Evolutionary conservation across 2,329 filamentous ascomycete genomes (phyloP).

Genomic region (Dactylonectria estremocensis): DNA sequence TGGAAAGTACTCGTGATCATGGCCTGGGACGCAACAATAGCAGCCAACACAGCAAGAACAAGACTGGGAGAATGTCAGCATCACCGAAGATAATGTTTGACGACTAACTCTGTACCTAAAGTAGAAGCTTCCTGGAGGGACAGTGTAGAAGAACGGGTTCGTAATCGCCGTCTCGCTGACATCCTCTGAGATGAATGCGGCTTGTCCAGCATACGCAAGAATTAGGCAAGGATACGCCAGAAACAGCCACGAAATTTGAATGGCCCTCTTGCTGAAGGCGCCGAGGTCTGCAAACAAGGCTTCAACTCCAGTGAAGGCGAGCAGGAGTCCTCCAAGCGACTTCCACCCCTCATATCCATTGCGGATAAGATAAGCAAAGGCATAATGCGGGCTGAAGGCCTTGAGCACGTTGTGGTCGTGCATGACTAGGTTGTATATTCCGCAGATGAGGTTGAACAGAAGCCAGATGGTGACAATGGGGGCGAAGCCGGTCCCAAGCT

Average conservation of each 20-base stretch:
- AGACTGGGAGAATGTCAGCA: constrained; percentile 63
- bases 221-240: constrained; percentile 77
- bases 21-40: constrained; percentile 82
- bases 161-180: constrained; percentile 59
- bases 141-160: constrained; percentile 81
- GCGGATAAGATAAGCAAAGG: constrained; percentile 70
- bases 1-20: constrained; percentile 84
- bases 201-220: constrained; percentile 78
- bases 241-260: constrained; percentile 81
- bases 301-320: constrained; percentile 84
- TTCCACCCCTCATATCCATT: constrained; percentile 73
- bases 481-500: constrained; percentile 73
- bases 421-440: constrained; percentile 72
- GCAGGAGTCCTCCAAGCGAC: constrained; percentile 76
- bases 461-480: constrained; percentile 79
- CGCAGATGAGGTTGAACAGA: constrained; percentile 71
- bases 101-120: background rate
- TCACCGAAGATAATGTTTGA: fast-evolving
- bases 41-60: constrained; percentile 77
- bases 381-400: constrained; percentile 71
- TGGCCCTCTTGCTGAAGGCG: constrained; percentile 77
- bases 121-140: constrained; percentile 77
- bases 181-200: constrained; percentile 75
- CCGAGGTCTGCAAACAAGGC: constrained; percentile 83
- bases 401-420: constrained; percentile 67